A percentile compares a stretch with the other conserved stretches of the same genome.
These are phyloP conservation scores for Ogataea zsoltii DNA, from an alignment of 805 yeast species.

Conservation along the genomic window DNA sequence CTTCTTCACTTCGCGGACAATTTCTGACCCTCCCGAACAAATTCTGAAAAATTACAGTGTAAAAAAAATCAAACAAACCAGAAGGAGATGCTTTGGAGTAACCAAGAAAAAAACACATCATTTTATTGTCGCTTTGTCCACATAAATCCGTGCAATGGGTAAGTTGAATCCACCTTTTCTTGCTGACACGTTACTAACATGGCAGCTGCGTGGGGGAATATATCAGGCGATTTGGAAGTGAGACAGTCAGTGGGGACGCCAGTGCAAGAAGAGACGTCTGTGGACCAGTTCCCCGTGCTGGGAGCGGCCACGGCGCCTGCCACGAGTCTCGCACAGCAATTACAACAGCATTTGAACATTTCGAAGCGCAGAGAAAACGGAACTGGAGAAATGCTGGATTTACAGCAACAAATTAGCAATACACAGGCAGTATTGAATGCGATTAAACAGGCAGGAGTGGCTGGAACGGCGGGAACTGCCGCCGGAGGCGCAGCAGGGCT, in stretches of 20 bases:
- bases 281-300: constrained; percentile 32
- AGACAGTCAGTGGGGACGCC: constrained; percentile 16
- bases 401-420: constrained; percentile 26
- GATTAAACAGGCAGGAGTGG: constrained; percentile 18
- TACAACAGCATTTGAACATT: constrained; percentile 2
- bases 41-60: not conserved
- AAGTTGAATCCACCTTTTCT: not conserved
- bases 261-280: constrained; percentile 8
- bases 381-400: constrained; percentile 15
- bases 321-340: constrained; percentile 4
- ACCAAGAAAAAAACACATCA: not conserved
- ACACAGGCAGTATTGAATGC: constrained; percentile 30
- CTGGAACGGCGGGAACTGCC: constrained; percentile 13
- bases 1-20: no score
- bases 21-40: constrained; percentile 8
- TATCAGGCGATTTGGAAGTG: constrained; percentile 14
- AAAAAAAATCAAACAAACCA: not conserved
- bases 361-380: constrained; percentile 6
- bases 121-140: not conserved
- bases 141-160: not conserved
- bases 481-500: constrained; percentile 10
- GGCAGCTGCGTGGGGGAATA: constrained; percentile 28
- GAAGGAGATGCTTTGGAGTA: not conserved
- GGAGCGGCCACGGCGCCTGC: constrained; percentile 17
- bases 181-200: not conserved